Base-by-base conservation (phyloP, 768 basidiomycete genomes). In the Trametopsis cervina region DNA sequence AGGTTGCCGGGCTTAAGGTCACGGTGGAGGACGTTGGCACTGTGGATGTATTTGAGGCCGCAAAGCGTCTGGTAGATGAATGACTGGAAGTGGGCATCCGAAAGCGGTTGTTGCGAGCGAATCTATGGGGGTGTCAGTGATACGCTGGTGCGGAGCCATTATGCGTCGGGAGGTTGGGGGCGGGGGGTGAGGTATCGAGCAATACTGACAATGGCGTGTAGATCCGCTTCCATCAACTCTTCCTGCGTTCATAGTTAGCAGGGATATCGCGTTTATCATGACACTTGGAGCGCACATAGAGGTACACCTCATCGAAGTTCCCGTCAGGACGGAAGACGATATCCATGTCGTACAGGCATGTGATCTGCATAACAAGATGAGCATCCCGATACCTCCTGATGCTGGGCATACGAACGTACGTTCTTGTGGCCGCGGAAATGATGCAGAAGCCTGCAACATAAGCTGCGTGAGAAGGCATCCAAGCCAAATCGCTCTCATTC, bases 361-460 rank as follows among this genome's bases (percentile, higher is more conserved):
- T 94, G 61, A 95, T 95, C 91, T 94, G 62, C 1, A 18, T 6
- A 48, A 35, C 12, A 24, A 22, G 41, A 20, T 43, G 26, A 43
- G 40, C 55, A 54, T 67, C 47, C 15, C 9, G 15, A 7, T 33
- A 58, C 57, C 42, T 56, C 11, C 13, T 53, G 24, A 58, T 12
- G 33, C 36, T 22, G 26, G 17, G 40, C 25, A 46, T 24, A 39
- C 2, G 9, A 20, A 68, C 79, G 47, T 40, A 97, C 94, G 63
- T 99, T 99, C 73, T 99, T 99, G 73, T 99, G 96, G 4, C 95
- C 93, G 57, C 96, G 81, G 71, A 99, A 99, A 67, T 99, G 96
- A 67, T 95, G 93, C 29, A 99, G 68, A 36, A 99, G 74, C 63
- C 92, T 94, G 46, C 24, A 40, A 5, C 37, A 5, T 49, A 41